phyloP scores from a whole-genome alignment of 106 monocot species.

The Allium fistulosum region DNA sequence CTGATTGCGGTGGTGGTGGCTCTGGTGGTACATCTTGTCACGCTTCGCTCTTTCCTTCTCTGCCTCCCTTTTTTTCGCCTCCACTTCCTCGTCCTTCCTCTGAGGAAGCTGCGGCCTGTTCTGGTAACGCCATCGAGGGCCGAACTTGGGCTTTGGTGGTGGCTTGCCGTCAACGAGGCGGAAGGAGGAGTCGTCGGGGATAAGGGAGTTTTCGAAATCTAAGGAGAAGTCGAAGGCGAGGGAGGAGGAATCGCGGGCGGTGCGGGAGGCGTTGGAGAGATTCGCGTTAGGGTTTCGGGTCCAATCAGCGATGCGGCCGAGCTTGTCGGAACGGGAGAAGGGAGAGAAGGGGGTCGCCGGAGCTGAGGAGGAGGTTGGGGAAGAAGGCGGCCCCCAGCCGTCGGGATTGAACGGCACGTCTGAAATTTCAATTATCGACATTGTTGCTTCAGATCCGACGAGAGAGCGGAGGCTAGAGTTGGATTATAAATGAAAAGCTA shows the following conservation, averaged over 20 bases:
- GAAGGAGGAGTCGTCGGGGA: constrained; percentile 68
- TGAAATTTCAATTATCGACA: constrained; percentile 69
- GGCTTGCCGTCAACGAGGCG: constrained; percentile 93
- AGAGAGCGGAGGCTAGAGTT: neutral
- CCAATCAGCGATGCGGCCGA: constrained; percentile 96
- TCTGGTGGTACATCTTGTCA: constrained; percentile 42
- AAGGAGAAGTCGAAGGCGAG: constrained; percentile 38
- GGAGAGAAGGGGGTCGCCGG: constrained; percentile 78
- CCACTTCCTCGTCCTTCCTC: constrained; percentile 94
- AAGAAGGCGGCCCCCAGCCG: constrained; percentile 90
- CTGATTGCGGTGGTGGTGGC: constrained; percentile 1
- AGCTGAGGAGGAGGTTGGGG: constrained; percentile 32
- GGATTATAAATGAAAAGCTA: too few species aligned
- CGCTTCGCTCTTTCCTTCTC: constrained; percentile 88
- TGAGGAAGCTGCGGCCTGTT: constrained; percentile 83
- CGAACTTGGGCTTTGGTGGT: constrained; percentile 84
- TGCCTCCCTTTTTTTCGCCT: constrained; percentile 64
- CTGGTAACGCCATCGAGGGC: constrained; percentile 89
- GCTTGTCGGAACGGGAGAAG: constrained; percentile 95
- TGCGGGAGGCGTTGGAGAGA: neutral
- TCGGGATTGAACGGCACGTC: constrained; percentile 91
- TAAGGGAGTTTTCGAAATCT: constrained; percentile 34
- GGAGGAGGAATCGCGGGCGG: constrained; percentile 10
- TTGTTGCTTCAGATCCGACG: constrained; percentile 3
- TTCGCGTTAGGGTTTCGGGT: constrained; percentile 49